These are phyloP conservation scores for Sophora flavescens DNA, from an alignment of 306 rosid species.

Conservation along the genomic window DNA sequence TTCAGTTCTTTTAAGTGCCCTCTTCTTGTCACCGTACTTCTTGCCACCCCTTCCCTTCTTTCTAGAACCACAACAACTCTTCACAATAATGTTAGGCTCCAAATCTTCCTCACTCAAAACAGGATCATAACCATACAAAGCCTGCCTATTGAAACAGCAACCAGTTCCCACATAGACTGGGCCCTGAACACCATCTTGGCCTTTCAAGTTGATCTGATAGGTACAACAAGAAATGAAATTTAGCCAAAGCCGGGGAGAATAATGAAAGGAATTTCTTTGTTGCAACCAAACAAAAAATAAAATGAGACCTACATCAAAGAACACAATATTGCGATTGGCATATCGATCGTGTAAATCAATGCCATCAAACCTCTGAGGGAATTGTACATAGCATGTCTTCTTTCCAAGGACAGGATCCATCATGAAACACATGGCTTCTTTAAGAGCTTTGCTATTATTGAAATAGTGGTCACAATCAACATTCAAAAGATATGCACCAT, in stretches of 20 bases:
- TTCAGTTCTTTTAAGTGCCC: slow-evolving; percentile 79
- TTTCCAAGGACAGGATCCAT: slow-evolving; percentile 94
- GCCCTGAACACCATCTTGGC: slow-evolving; percentile 97
- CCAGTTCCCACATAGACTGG: slow-evolving; percentile 99
- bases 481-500: slow-evolving; percentile 94
- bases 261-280: slow-evolving; percentile 20
- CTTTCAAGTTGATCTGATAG: slow-evolving; percentile 94
- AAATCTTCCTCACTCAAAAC: slow-evolving; percentile 90
- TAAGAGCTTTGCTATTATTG: slow-evolving; percentile 96
- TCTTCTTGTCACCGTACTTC: slow-evolving; percentile 88
- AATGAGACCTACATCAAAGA: slow-evolving; percentile 83
- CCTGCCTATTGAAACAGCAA: slow-evolving; percentile 99
- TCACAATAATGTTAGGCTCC: slow-evolving; percentile 88
- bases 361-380: slow-evolving; percentile 99
- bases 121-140: slow-evolving; percentile 96
- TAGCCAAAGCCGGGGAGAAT: slow-evolving; percentile 17
- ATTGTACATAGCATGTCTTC: slow-evolving; percentile 98
- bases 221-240: slow-evolving; percentile 6
- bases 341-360: slow-evolving; percentile 98
- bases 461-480: slow-evolving; percentile 99
- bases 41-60: slow-evolving; percentile 76
- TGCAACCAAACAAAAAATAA: slow-evolving; percentile 18
- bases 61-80: slow-evolving; percentile 98
- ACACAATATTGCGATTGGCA: slow-evolving; percentile 98
- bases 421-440: slow-evolving; percentile 99